Percentiles rank a stretch among this genome's conserved stretches.
Conservation (phyloP, 352 stramenopile genomes). For the Phytophthora idaei region DNA sequence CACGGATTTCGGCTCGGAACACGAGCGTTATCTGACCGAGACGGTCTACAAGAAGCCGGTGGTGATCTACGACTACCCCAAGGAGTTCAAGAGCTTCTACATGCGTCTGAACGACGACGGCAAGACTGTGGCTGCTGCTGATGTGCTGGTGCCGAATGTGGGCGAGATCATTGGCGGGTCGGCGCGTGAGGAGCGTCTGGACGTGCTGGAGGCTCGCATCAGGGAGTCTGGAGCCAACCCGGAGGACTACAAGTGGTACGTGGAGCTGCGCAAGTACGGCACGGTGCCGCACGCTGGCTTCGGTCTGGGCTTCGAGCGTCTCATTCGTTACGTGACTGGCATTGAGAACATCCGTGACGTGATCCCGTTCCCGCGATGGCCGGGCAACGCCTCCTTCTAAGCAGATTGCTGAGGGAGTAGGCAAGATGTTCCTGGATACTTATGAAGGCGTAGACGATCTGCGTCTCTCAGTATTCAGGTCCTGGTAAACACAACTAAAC, state of each 20-base stretch:
- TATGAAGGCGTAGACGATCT: constrained; percentile 15
- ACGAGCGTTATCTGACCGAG: constrained; percentile 97
- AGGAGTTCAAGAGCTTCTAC: constrained; percentile 99
- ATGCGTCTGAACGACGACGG: constrained; percentile 98
- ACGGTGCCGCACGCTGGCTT: constrained; percentile 97
- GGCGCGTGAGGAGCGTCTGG: constrained; percentile 95
- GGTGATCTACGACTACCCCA: constrained; percentile 99
- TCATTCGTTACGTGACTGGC: constrained; percentile 98
- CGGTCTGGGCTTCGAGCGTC: constrained; percentile 97
- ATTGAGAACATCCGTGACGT: constrained; percentile 99
- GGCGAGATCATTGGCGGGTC: constrained; percentile 98
- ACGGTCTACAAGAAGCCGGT: constrained; percentile 88
- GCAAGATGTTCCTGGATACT: neutral
- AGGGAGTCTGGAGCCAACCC: constrained; percentile 74
- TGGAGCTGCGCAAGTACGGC: constrained; percentile 95
- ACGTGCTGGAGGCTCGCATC: constrained; percentile 87
- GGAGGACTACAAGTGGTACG: constrained; percentile 96
- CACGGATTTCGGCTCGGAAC: constrained; percentile 97
- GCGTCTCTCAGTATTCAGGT: constrained; percentile 1
- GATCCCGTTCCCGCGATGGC: constrained; percentile 97
- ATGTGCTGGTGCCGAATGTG: constrained; percentile 97
- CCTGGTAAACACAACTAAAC: constrained; percentile 27
- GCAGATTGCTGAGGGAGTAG: constrained; percentile 13
- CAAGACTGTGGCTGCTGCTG: constrained; percentile 97
- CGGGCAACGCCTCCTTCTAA: constrained; percentile 94